Evolutionary conservation across 2,329 filamentous ascomycete genomes (phyloP).

Genomic region (Fusarium sp.): DNA sequence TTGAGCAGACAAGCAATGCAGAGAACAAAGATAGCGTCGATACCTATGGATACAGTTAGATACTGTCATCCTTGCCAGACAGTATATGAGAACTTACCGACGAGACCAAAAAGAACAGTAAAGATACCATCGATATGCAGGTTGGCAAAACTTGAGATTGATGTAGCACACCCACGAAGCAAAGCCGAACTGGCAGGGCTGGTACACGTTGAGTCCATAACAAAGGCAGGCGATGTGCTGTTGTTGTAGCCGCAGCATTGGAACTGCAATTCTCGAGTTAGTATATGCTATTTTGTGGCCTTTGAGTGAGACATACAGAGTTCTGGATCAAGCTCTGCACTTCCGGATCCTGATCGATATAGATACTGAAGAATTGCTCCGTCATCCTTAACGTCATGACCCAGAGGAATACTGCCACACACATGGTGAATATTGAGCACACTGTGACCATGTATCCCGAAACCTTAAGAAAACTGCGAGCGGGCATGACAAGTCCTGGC

Average conservation of each 20-base stretch:
- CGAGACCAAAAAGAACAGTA: conserved; percentile 83
- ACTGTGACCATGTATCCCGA: conserved; percentile 74
- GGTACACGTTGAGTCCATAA: conserved; percentile 75
- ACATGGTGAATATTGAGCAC: conserved; percentile 72
- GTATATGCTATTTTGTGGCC: neutral
- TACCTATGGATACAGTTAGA: conserved; percentile 52
- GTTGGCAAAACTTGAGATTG: conserved; percentile 77
- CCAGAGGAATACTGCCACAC: conserved; percentile 77
- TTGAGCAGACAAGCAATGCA: conserved; percentile 81
- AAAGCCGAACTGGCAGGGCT: conserved; percentile 78
- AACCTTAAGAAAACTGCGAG: conserved; percentile 76
- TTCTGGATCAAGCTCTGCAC: conserved; percentile 78
- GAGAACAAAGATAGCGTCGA: conserved; percentile 76
- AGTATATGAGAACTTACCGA: conserved; percentile 62
- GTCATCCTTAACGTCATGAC: conserved; percentile 78
- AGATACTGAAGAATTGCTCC: conserved; percentile 70
- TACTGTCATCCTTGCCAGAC: neutral
- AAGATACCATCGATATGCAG: conserved; percentile 80
- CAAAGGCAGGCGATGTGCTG: conserved; percentile 77
- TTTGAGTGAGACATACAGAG: conserved; percentile 62
- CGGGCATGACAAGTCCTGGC: conserved; percentile 76
- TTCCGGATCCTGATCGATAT: conserved; percentile 65
- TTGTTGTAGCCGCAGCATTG: conserved; percentile 85
- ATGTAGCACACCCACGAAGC: conserved; percentile 75
- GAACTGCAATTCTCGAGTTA: conserved; percentile 64